Evolutionary conservation across 2,329 filamentous ascomycete species (phyloP), one percentile per base, ranked within the genome.

Genomic region (Dothidotthia symphoricarpi): DNA sequence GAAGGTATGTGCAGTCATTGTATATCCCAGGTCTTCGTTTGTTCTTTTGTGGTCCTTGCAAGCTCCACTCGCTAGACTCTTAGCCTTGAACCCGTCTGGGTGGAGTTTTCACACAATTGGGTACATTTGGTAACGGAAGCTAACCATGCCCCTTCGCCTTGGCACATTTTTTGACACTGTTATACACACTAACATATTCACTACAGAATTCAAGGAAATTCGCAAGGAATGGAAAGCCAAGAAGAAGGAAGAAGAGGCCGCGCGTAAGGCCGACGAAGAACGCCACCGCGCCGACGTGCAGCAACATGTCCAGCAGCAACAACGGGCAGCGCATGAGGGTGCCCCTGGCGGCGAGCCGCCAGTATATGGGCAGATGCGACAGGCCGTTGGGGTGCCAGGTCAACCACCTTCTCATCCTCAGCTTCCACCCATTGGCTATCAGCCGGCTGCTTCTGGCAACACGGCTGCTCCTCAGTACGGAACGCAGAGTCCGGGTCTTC

Each of bases 151-250:
- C 47, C 39, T 40, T 61, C 52, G 55, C 59, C 62, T 66, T 66
- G 61, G 61, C 60, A 44, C 42, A 29, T 24, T 16, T 40, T 50
- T 49, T 45, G 25, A 31, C 22, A 36, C 9, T 24, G 12, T 13
- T 12, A 25, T 49, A 44, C 38, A 46, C 41, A 9, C 19, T 22
- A 22, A 22, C 19, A 22, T 22, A 9, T 43, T 41, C 59, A 51
- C 19, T 27, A 29, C 62, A 97, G 93, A 97, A 69, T 97, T 98
- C 74, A 98, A 98, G 67, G 93, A 98, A 63, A 96, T 97, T 44
- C 86, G 93, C 49, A 97, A 97, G 66, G 91, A 97, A 64, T 98
- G 93, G 93, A 98, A 97, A 74, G 87, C 88, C 26, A 88, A 93
- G 61, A 97, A 97, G 81, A 98, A 98, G 87, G 93, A 97, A 67